These are phyloP conservation scores for Paramecium sonneborni DNA, from an alignment of 73 alveolate genomes.

Conservation along the genomic window DNA sequence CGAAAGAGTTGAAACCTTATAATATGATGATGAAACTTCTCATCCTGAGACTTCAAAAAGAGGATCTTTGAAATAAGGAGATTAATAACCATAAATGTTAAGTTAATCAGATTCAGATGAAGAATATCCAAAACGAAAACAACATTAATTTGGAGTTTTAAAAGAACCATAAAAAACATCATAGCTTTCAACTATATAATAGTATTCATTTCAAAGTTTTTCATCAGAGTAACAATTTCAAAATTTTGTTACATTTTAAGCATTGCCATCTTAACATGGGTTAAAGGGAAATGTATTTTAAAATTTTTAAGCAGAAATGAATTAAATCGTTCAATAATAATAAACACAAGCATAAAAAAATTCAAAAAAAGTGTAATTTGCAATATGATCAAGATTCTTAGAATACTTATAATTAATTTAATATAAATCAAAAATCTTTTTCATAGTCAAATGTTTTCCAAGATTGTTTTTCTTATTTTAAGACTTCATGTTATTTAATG, in stretches of 20 bases:
- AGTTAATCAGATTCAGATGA: slow-evolving; percentile 39
- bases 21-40: slow-evolving; percentile 1
- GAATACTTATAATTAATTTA: not conserved
- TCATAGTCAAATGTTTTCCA: slow-evolving; percentile 32
- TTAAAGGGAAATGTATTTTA: not conserved
- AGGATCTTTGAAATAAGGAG: not conserved
- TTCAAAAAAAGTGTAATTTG: slow-evolving; percentile 9
- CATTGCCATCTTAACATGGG: slow-evolving; percentile 19
- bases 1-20: not conserved
- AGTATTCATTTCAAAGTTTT: slow-evolving; percentile 19
- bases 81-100: not conserved
- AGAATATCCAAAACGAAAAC: not conserved
- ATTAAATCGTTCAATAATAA: not conserved
- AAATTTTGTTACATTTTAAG: slow-evolving; percentile 36
- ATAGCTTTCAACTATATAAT: not conserved
- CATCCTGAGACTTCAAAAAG: not conserved
- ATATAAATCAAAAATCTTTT: not conserved
- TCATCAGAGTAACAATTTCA: slow-evolving; percentile 22
- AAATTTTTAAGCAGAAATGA: slow-evolving; percentile 13
- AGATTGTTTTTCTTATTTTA: not conserved
- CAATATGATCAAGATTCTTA: not conserved
- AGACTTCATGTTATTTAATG: not conserved
- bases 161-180: not conserved
- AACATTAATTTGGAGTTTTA: not conserved
- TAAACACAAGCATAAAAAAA: not conserved